Conservation (phyloP, 2,329 filamentous ascomycete genomes). For the Ambrosiella xylebori region DNA sequence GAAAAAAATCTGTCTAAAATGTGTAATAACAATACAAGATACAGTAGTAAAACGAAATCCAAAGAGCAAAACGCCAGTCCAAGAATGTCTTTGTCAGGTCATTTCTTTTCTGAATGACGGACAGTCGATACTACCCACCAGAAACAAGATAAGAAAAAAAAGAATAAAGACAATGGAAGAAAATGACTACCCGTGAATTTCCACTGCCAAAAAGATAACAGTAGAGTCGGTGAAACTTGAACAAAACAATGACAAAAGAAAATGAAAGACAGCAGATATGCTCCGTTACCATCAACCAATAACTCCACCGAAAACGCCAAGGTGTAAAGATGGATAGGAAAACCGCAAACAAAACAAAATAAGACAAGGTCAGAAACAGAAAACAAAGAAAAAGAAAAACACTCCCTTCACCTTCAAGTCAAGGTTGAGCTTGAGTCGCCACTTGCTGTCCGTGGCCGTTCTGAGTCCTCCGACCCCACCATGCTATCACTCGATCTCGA, state of each 20-base stretch:
- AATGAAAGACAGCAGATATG: neutral
- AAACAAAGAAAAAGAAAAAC: neutral
- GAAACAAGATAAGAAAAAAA: slow-evolving; percentile 1
- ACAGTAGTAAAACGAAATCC: slow-evolving; percentile 17
- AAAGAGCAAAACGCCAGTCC: neutral
- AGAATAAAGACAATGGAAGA: neutral
- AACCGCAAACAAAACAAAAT: slow-evolving; percentile 3
- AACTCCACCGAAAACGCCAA: neutral
- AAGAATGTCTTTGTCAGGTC: too few species aligned
- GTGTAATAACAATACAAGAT: neutral
- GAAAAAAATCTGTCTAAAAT: too few species aligned
- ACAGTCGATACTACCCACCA: neutral
- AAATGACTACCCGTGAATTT: neutral
- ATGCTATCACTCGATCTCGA: neutral
- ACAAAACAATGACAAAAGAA: slow-evolving; percentile 1
- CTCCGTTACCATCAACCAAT: neutral
- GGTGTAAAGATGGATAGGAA: slow-evolving; percentile 10
- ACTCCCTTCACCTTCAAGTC: neutral
- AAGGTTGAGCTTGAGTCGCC: slow-evolving; percentile 20
- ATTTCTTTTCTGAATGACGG: neutral
- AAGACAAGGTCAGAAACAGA: slow-evolving; percentile 3
- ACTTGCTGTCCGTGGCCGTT: slow-evolving; percentile 20
- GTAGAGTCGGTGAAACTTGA: neutral
- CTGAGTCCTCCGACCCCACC: slow-evolving; percentile 15
- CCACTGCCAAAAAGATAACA: neutral